Evolutionary conservation across 768 basidiomycete genomes (phyloP).

Genomic region (button mushroom (Agaricus bisporus)): DNA sequence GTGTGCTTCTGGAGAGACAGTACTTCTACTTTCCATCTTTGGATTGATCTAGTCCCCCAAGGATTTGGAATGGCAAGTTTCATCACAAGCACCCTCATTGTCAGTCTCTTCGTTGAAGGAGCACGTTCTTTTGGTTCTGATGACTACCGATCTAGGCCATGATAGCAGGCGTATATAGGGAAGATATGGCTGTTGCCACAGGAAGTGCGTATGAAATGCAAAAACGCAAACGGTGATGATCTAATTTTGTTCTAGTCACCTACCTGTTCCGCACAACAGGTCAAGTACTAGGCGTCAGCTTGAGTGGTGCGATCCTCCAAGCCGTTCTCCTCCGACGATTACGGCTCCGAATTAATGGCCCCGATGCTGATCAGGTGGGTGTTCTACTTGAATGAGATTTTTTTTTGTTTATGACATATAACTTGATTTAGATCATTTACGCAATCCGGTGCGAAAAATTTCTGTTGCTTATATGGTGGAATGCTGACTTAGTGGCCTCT

Average conservation of each 20-base stretch:
- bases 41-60: conserved; percentile 76
- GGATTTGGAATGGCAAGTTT: conserved; percentile 82
- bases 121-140: conserved; percentile 11
- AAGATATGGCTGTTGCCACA: conserved; percentile 84
- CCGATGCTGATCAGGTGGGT: conserved; percentile 65
- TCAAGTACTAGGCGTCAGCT: conserved; percentile 91
- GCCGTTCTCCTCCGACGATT: conserved; percentile 68
- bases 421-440: conserved; percentile 56
- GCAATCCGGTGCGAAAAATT: conserved; percentile 35
- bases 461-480: conserved; percentile 1
- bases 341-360: conserved; percentile 68
- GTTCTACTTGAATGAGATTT: conserved; percentile 19
- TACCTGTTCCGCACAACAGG: conserved; percentile 93
- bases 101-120: conserved; percentile 30
- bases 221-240: conserved; percentile 13
- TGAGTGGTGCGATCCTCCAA: conserved; percentile 82
- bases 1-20: conserved; percentile 64
- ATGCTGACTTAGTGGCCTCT: background rate
- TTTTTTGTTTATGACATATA: conserved; percentile 5
- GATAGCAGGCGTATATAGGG: conserved; percentile 73
- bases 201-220: conserved; percentile 58
- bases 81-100: conserved; percentile 83
- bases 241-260: conserved; percentile 49
- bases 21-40: conserved; percentile 56
- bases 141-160: conserved; percentile 53